These are phyloP conservation scores for Coemansia asiatica DNA, from an alignment of 192 early-diverging fungal genomes.

Conservation along the genomic window DNA sequence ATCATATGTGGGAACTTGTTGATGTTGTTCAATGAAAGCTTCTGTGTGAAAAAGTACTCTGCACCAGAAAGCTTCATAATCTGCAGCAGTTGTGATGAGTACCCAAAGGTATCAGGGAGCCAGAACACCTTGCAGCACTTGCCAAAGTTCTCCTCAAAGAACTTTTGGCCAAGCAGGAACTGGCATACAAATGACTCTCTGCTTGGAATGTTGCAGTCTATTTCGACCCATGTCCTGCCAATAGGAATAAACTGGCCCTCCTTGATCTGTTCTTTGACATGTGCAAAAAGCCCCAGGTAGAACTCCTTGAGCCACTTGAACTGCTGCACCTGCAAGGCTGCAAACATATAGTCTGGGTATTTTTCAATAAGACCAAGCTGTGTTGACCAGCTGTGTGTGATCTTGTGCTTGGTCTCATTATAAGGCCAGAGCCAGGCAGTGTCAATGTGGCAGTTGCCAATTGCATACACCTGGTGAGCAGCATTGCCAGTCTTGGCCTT, in stretches of 20 bases:
- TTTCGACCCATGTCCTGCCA: constrained; percentile 96
- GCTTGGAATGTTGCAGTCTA: constrained; percentile 97
- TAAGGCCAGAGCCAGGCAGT: constrained; percentile 98
- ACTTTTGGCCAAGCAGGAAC: constrained; percentile 91
- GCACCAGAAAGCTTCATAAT: constrained; percentile 75
- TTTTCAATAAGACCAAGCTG: constrained; percentile 80
- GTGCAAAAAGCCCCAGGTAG: constrained; percentile 81
- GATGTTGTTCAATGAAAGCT: constrained; percentile 98
- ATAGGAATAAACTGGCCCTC: constrained; percentile 87
- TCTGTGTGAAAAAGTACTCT: constrained; percentile 98
- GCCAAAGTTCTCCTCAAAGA: constrained; percentile 79
- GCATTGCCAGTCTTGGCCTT: constrained; percentile 58
- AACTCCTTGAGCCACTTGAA: constrained; percentile 85
- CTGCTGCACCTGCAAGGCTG: constrained; percentile 96
- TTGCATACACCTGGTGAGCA: constrained; percentile 75
- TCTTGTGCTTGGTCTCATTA: constrained; percentile 95
- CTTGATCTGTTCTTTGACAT: constrained; percentile 69
- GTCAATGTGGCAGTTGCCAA: constrained; percentile 93
- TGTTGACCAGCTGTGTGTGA: constrained; percentile 78
- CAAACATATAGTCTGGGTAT: constrained; percentile 88
- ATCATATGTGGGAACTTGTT: constrained; percentile 98
- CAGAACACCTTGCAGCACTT: constrained; percentile 77
- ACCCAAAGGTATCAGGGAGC: constrained; percentile 95
- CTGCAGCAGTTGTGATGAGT: constrained; percentile 90
- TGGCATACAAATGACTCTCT: constrained; percentile 94